Conservation (phyloP, 345 rosid genomes). For the Abelmoschus esculentus region DNA sequence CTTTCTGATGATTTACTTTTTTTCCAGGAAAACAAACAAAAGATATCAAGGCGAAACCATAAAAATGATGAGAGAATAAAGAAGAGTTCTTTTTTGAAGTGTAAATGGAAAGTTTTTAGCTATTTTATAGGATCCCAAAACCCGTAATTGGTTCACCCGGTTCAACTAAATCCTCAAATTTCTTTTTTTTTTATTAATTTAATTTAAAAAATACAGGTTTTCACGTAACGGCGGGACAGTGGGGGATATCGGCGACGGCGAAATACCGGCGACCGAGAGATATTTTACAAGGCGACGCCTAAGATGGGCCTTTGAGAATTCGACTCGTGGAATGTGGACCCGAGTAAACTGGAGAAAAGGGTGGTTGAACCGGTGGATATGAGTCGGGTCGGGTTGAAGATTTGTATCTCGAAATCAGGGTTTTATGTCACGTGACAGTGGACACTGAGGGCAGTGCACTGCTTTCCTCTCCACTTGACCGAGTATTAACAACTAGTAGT, state of each 20-base stretch:
- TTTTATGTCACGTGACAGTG: constrained; percentile 33
- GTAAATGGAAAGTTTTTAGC: constrained; percentile 12
- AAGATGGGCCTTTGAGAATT: constrained; percentile 2
- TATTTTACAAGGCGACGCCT: constrained; percentile 31
- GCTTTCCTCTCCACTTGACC: too few relatives aligned
- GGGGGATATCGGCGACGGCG: background rate
- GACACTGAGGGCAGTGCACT: constrained; percentile 8
- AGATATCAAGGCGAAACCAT: background rate
- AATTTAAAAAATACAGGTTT: background rate
- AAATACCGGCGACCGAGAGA: background rate
- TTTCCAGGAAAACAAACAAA: background rate
- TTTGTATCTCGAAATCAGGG: background rate
- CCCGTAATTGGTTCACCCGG: background rate
- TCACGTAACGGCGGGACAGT: background rate
- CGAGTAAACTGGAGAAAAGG: background rate
- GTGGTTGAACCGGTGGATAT: constrained; percentile 11
- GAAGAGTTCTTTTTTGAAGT: constrained; percentile 1
- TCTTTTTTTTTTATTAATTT: too few relatives aligned
- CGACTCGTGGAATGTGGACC: constrained; percentile 24
- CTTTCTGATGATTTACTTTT: background rate
- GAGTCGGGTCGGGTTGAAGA: constrained; percentile 32
- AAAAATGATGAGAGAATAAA: background rate
- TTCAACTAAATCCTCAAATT: background rate
- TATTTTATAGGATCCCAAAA: constrained; percentile 36
- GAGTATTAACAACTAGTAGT: background rate